phyloP scores from a whole-genome alignment of 2,329 filamentous ascomycete genomes.

The Chrysosporium queenslandicum region DNA sequence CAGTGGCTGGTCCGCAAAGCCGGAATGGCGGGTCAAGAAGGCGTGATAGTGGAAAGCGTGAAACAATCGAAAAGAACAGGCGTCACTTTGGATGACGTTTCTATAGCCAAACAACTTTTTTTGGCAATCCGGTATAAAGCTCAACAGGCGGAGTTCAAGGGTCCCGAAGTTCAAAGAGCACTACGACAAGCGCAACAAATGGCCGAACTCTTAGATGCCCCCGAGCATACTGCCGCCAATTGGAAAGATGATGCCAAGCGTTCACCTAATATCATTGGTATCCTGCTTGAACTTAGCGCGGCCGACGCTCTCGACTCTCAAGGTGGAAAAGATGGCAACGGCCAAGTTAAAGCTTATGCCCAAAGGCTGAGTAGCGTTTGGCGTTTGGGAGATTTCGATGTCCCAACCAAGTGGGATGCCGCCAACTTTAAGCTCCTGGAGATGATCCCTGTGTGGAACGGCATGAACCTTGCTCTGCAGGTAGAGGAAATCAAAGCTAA shows the following conservation, averaged over 20 bases:
- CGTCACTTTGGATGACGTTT: constrained; percentile 25
- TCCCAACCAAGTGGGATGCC: constrained; percentile 20
- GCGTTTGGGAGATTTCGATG: constrained; percentile 22
- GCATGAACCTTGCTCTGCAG: constrained; percentile 32
- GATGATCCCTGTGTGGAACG: constrained; percentile 33
- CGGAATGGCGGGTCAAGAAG: constrained; percentile 28
- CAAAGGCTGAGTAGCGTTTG: constrained; percentile 30
- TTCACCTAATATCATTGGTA: constrained; percentile 35
- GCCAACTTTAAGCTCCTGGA: constrained; percentile 24
- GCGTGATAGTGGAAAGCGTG: constrained; percentile 30
- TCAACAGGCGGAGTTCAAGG: constrained; percentile 27
- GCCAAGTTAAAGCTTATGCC: constrained; percentile 34
- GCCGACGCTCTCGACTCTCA: constrained; percentile 32
- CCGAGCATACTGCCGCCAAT: constrained; percentile 24
- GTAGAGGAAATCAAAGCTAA: constrained; percentile 26
- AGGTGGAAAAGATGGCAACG: constrained; percentile 33
- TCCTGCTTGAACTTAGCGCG: constrained; percentile 38
- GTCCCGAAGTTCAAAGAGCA: constrained; percentile 23
- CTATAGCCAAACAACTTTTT: constrained; percentile 29
- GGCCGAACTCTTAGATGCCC: constrained; percentile 29
- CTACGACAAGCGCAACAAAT: constrained; percentile 28
- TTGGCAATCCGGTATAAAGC: constrained; percentile 31
- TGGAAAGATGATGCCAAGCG: constrained; percentile 28
- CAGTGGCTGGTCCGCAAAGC: constrained; percentile 33
- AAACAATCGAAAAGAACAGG: constrained; percentile 30